phyloP scores from a whole-genome alignment of 257 asterid species.

The Penstemon barbatus region DNA sequence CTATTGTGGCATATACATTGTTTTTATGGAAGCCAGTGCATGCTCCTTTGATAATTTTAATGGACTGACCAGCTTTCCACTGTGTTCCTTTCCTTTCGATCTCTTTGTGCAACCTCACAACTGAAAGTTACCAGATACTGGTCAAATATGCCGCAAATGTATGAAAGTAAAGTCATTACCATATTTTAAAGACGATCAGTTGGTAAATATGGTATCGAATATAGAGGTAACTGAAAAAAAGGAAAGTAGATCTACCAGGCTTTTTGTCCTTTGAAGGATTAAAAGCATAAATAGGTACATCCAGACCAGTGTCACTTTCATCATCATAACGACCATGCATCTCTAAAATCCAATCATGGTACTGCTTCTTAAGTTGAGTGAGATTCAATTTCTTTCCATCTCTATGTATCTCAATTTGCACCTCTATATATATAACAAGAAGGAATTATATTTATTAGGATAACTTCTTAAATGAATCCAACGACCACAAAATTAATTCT shows the following conservation, averaged over 20 bases:
- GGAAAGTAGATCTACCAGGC: slow-evolving; percentile 31
- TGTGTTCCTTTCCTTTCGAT: slow-evolving; percentile 48
- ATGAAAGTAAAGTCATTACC: not conserved
- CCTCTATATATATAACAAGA: slow-evolving; percentile 44
- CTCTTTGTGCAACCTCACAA: slow-evolving; percentile 54
- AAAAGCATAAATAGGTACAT: slow-evolving; percentile 41
- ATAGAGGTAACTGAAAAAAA: not conserved
- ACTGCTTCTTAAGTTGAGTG: slow-evolving; percentile 55
- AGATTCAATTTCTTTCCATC: slow-evolving; percentile 50
- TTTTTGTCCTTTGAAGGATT: slow-evolving; percentile 43
- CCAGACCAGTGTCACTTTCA: slow-evolving; percentile 56
- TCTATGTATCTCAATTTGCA: slow-evolving; percentile 38
- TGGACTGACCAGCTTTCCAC: slow-evolving; percentile 69
- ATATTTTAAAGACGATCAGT: not conserved
- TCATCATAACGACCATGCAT: slow-evolving; percentile 64
- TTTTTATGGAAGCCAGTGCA: slow-evolving; percentile 47
- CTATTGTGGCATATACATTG: slow-evolving; percentile 59
- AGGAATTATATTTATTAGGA: not conserved
- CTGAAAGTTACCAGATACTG: slow-evolving; percentile 36
- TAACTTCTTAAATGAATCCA: not conserved
- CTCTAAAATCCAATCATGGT: slow-evolving; percentile 53
- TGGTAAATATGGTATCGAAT: not conserved
- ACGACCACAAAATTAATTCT: not conserved
- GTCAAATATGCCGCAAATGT: slow-evolving; percentile 18
- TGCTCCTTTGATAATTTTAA: slow-evolving; percentile 74